Conservation (phyloP, 2,329 filamentous ascomycete genomes). For the Botryosphaeria agaves region DNA sequence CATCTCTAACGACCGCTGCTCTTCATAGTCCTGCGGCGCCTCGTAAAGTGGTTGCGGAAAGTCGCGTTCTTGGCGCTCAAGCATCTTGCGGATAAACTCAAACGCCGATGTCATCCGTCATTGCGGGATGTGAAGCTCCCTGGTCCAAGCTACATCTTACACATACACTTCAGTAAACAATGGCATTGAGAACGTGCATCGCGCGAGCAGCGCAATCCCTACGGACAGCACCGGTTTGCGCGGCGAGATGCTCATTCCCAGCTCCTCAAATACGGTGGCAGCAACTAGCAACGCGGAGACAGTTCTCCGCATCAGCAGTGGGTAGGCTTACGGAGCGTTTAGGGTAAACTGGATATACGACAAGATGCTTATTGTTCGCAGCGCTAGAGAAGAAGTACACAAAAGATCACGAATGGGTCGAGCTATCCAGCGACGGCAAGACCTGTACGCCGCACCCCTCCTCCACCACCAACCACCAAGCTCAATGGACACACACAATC, state of each 20-base stretch:
- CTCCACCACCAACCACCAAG: constrained; percentile 2
- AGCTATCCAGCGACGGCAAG: constrained; percentile 67
- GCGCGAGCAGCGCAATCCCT: too few species aligned
- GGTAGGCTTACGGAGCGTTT: not conserved
- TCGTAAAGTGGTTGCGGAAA: too few species aligned
- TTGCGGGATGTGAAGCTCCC: not conserved
- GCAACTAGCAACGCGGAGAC: too few species aligned
- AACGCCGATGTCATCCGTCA: too few species aligned
- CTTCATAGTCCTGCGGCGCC: not conserved
- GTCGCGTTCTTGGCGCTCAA: too few species aligned
- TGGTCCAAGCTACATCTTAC: not conserved
- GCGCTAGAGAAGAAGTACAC: constrained; percentile 71
- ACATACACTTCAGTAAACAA: constrained; percentile 8
- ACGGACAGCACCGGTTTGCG: too few species aligned
- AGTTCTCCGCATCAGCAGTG: constrained; percentile 6
- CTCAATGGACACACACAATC: constrained; percentile 1
- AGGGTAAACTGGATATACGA: not conserved
- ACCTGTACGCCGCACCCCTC: constrained; percentile 35
- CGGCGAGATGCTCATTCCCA: too few species aligned
- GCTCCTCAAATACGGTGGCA: too few species aligned
- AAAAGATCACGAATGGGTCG: constrained; percentile 96
- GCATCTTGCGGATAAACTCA: too few species aligned
- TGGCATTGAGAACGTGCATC: constrained; percentile 17
- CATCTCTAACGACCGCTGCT: constrained; percentile 35
- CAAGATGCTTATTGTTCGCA: constrained; percentile 15